Conservation (phyloP, 257 asterid species). For the Ballota nigra region DNA sequence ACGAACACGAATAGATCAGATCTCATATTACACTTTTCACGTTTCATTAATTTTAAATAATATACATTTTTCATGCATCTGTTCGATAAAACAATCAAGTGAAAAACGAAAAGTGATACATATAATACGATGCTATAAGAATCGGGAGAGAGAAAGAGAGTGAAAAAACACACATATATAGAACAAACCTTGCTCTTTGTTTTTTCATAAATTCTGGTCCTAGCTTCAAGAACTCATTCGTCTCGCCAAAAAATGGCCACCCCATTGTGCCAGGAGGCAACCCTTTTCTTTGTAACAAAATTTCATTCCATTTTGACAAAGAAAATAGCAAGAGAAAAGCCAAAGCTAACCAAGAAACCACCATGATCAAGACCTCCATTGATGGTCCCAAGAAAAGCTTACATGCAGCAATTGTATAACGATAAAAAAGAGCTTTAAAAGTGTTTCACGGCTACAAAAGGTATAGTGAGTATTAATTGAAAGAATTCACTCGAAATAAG, state of each 20-base stretch:
- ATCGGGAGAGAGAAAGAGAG: not conserved
- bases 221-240: conserved; percentile 43
- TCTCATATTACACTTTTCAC: too few species aligned
- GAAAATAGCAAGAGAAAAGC: conserved; percentile 19
- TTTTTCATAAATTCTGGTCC: conserved; percentile 71
- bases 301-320: conserved; percentile 55
- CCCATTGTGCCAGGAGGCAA: conserved; percentile 89
- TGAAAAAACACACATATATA: too few species aligned
- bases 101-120: not conserved
- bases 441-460: not conserved
- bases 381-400: conserved; percentile 28
- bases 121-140: too few species aligned
- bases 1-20: too few species aligned
- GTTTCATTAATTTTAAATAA: too few species aligned
- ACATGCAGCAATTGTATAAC: not conserved
- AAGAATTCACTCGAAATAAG: not conserved
- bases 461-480: not conserved
- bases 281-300: conserved; percentile 39
- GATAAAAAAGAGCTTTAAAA: not conserved
- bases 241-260: conserved; percentile 82
- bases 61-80: not conserved
- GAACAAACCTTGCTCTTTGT: conserved; percentile 49
- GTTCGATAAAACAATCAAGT: not conserved
- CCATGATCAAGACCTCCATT: conserved; percentile 47
- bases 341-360: conserved; percentile 11